Percentiles rank a stretch among this genome's conserved stretches.
phyloP scores from a whole-genome alignment of 768 basidiomycete species.

The Macrolepiota fuliginosa region DNA sequence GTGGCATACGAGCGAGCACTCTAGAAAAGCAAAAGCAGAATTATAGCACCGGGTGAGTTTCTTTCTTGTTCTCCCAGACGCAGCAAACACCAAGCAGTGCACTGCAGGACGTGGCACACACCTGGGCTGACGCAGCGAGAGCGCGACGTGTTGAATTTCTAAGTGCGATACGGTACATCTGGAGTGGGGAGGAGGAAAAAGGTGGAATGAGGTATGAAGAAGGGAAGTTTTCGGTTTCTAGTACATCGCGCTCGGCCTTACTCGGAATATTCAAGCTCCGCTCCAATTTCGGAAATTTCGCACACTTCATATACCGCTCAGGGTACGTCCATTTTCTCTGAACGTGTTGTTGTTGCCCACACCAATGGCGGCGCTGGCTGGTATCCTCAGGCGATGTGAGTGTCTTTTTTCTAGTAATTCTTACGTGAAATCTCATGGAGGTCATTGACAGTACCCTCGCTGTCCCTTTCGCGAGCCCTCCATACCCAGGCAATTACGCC shows the following conservation, averaged over 20 bases:
- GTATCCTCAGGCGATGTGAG: conserved; percentile 31
- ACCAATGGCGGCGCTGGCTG: conserved; percentile 26
- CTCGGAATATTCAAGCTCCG: conserved; percentile 48
- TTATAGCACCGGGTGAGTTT: conserved; percentile 22
- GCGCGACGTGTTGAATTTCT: conserved; percentile 79
- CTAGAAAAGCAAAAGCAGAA: conserved; percentile 26
- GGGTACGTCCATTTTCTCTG: neutral
- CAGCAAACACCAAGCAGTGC: neutral
- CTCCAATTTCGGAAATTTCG: conserved; percentile 23
- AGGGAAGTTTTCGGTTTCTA: conserved; percentile 43
- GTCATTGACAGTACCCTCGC: conserved; percentile 13
- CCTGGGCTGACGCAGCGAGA: conserved; percentile 67
- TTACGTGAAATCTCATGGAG: conserved; percentile 2
- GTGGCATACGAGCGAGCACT: conserved; percentile 89
- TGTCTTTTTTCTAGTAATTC: neutral
- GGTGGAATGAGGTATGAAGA: conserved; percentile 37
- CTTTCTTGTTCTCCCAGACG: conserved; percentile 5
- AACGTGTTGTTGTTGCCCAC: conserved; percentile 6
- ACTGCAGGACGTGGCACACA: conserved; percentile 24
- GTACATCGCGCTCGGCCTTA: conserved; percentile 37
- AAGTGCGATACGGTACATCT: conserved; percentile 82
- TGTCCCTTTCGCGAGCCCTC: conserved; percentile 16
- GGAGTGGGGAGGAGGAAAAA: conserved; percentile 47
- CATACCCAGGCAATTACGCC: conserved; percentile 25
- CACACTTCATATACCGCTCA: conserved; percentile 6